Evolutionary conservation across 768 basidiomycete genomes (phyloP).

Genomic region (Lactarius sp.): DNA sequence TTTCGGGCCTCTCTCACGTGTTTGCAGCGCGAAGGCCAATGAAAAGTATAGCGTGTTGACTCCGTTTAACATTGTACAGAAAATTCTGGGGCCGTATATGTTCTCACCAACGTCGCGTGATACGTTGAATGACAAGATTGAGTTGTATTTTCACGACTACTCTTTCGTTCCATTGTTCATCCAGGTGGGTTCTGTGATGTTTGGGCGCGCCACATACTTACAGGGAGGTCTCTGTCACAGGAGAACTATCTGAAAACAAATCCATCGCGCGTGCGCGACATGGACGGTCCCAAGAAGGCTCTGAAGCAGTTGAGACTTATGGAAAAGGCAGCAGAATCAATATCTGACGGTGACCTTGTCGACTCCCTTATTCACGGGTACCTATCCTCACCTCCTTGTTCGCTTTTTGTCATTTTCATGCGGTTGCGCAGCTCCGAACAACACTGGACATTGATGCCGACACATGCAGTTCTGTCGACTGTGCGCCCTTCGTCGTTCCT

Average conservation of each 20-base stretch:
- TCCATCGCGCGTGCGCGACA: constrained; percentile 54
- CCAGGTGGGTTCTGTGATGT: constrained; percentile 51
- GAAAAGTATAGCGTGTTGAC: constrained; percentile 89
- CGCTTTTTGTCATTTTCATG: neutral
- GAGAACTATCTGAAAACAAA: constrained; percentile 92
- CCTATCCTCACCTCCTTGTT: constrained; percentile 21
- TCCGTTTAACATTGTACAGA: constrained; percentile 88
- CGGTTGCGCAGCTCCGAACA: constrained; percentile 65
- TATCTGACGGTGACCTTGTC: constrained; percentile 93
- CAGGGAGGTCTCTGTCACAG: constrained; percentile 35
- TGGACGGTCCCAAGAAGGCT: constrained; percentile 56
- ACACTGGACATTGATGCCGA: constrained; percentile 92
- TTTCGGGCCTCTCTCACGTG: neutral
- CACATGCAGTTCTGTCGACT: constrained; percentile 88
- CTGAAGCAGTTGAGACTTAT: constrained; percentile 76
- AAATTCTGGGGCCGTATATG: constrained; percentile 85
- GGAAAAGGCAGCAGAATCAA: constrained; percentile 83
- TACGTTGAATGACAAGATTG: constrained; percentile 87
- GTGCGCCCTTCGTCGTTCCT: constrained; percentile 81
- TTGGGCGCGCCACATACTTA: neutral
- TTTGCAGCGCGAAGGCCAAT: constrained; percentile 61
- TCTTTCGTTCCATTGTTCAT: constrained; percentile 93
- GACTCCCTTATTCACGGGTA: constrained; percentile 93
- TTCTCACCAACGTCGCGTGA: constrained; percentile 80
- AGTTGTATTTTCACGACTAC: constrained; percentile 95